These are phyloP conservation scores for Apostasia ramifera DNA, from an alignment of 106 monocot species.

Conservation along the genomic window DNA sequence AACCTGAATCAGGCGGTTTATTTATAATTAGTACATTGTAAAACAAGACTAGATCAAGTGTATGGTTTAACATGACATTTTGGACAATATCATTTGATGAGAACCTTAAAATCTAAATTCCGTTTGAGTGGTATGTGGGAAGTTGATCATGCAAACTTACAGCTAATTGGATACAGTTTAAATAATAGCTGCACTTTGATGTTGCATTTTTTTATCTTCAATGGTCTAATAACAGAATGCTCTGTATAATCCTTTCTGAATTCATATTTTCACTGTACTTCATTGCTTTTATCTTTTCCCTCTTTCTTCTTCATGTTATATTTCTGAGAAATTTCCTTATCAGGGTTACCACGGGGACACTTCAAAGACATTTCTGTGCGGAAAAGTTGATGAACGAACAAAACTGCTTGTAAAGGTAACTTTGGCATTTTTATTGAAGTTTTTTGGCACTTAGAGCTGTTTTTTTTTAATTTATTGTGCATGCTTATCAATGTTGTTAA, in stretches of 20 bases:
- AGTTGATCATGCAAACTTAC: no score
- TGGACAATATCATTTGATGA: no score
- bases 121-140: no score
- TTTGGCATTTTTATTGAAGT: background rate
- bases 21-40: no score
- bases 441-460: background rate
- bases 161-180: background rate
- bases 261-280: background rate
- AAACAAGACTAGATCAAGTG: no score
- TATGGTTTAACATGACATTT: no score
- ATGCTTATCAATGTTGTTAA: background rate
- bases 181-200: background rate
- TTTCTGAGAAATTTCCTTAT: conserved; percentile 12
- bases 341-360: conserved; percentile 98
- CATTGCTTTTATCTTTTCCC: background rate
- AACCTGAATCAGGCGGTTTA: no score
- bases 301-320: conserved; percentile 1
- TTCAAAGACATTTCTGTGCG: conserved; percentile 93
- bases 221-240: background rate
- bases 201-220: background rate
- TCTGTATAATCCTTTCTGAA: background rate
- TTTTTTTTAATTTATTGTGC: background rate
- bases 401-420: conserved; percentile 75
- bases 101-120: no score
- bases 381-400: conserved; percentile 68